These are phyloP conservation scores for Oropetium thomaeum DNA, from an alignment of 176 grass and related monocot species.

Conservation along the genomic window DNA sequence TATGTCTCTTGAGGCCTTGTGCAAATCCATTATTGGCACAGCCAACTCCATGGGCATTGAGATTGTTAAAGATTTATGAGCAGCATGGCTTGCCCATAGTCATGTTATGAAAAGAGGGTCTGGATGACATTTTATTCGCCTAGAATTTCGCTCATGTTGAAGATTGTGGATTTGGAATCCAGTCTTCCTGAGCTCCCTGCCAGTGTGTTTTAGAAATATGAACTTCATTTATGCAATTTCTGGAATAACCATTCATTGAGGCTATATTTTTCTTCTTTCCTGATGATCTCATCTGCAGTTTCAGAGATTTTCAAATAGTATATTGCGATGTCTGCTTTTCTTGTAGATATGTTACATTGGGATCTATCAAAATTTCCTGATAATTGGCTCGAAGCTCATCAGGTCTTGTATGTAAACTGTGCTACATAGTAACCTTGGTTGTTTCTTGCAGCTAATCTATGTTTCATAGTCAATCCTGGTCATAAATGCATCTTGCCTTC, in stretches of 20 bases:
- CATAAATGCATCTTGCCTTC: not conserved
- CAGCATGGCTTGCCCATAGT: not conserved
- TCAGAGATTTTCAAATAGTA: not conserved
- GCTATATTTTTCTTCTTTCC: not conserved
- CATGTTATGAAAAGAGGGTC: not conserved
- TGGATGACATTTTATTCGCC: not conserved
- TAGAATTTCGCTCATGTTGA: not conserved
- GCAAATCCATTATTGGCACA: conserved; percentile 85
- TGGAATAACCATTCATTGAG: not conserved
- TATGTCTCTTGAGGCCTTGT: conserved; percentile 71
- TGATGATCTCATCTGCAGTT: not conserved
- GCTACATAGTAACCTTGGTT: not conserved
- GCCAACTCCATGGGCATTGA: conserved; percentile 88
- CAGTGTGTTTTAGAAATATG: not conserved
- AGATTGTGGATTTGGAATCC: not conserved
- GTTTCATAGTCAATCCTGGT: not conserved
- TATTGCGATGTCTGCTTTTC: not conserved
- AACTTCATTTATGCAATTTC: conserved; percentile 1
- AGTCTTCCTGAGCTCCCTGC: not conserved
- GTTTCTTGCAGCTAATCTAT: not conserved
- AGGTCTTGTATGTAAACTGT: not conserved
- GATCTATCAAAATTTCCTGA: not conserved
- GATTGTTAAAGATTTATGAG: conserved; percentile 83
- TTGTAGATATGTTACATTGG: conserved; percentile 1
- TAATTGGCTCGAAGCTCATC: not conserved